Evolutionary conservation across 768 basidiomycete genomes (phyloP).

Genomic region (Mycena rosella): DNA sequence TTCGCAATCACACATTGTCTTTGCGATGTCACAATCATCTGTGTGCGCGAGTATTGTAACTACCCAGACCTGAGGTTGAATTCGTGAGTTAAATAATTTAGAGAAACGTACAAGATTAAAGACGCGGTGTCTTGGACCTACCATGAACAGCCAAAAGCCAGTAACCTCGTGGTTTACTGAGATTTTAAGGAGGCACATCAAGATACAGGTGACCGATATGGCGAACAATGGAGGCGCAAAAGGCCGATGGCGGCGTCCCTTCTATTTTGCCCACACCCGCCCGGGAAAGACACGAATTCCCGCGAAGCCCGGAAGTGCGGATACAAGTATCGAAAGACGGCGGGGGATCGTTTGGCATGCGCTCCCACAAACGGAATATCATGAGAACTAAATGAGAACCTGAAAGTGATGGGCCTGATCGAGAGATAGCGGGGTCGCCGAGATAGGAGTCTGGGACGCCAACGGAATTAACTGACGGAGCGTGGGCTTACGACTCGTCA

Average conservation of each 20-base stretch:
- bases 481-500: background rate
- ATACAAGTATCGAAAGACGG: no score
- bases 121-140: no score
- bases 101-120: no score
- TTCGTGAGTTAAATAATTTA: no score
- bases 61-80: no score
- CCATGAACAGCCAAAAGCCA: background rate
- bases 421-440: background rate
- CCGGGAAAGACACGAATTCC: background rate
- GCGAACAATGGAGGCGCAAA: background rate
- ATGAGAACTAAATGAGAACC: background rate
- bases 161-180: background rate
- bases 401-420: background rate
- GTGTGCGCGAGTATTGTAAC: no score
- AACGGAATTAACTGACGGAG: background rate
- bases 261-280: background rate
- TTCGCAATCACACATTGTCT: no score
- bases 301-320: no score
- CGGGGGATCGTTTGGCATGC: no score
- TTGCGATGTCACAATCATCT: no score
- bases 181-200: no score
- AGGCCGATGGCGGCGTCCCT: background rate
- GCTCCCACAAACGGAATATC: slow-evolving; percentile 10
- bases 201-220: background rate
- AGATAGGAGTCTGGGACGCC: no score